Percentiles rank a stretch among this genome's conserved stretches.
These are phyloP conservation scores for Hordeum pubiflorum DNA, from an alignment of 202 grass and related monocot species.

Conservation along the genomic window DNA sequence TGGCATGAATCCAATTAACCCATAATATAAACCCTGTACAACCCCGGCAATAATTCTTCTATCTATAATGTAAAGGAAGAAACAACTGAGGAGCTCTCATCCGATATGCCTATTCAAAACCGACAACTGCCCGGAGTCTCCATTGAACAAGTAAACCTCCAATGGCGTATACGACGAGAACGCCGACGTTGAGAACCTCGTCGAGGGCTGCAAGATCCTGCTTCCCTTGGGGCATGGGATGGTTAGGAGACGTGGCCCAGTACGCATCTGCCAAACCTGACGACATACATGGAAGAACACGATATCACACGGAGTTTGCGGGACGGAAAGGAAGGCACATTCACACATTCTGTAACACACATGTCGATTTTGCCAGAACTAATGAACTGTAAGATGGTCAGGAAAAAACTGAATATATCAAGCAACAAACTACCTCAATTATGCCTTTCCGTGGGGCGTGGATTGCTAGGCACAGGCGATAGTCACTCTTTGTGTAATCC, in stretches of 20 bases:
- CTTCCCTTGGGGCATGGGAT: slow-evolving; percentile 87
- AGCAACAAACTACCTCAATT: slow-evolving; percentile 62
- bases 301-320: not conserved
- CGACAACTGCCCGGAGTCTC: slow-evolving; percentile 84
- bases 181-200: slow-evolving; percentile 28
- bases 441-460: slow-evolving; percentile 94
- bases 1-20: too few relatives aligned
- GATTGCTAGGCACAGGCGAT: slow-evolving; percentile 90
- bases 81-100: slow-evolving; percentile 21
- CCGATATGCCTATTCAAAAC: slow-evolving; percentile 69
- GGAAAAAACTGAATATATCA: not conserved
- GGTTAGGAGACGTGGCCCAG: slow-evolving; percentile 60
- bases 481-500: slow-evolving; percentile 69
- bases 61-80: not conserved
- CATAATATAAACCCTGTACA: slow-evolving; percentile 28
- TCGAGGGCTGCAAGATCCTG: slow-evolving; percentile 76
- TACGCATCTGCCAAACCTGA: slow-evolving; percentile 98
- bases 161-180: slow-evolving; percentile 54
- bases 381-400: not conserved
- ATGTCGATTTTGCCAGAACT: not conserved
- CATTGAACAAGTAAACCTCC: slow-evolving; percentile 86
- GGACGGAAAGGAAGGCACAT: not conserved
- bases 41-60: not conserved
- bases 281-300: not conserved
- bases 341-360: not conserved